Evolutionary conservation across 805 yeast species (phyloP), one percentile per base, ranked within the genome.

Genomic region (Metschnikowia baotianmanensis): DNA sequence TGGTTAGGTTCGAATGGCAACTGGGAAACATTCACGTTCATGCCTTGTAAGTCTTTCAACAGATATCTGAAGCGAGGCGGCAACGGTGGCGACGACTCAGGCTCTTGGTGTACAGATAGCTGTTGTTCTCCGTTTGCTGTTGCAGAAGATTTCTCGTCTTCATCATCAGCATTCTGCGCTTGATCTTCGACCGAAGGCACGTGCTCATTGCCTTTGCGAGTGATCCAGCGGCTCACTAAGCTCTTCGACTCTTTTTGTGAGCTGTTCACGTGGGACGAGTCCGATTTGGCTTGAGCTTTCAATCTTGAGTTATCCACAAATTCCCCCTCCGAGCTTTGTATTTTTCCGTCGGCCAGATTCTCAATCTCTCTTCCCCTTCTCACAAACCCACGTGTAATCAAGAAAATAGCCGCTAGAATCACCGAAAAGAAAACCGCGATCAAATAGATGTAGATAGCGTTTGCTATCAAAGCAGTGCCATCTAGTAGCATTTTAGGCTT

Each of bases 381-480:
- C 42, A 45, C 41, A 35, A 37, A 46, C 31, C 43, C 50, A 13
- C 43, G 43, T 4, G 31, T 10, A 20, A 28, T 33, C 21, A 42
- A 35, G 18, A 35, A 19, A 8, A 36, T 18, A 18, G 47, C 36
- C 10, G 45, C 50, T n/a, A 36, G 19, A 12, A 44, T 22, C 28
- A 40, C 38, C 8, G 45, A 36, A 2, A 35, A 25, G 28, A 37
- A 43, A 11, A 43, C 36, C 28, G 45, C 33, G 12, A 40, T 21
- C 28, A 46, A 38, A 28, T 43, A 46, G 3, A 46, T 44, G 32
- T 46, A 46, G 16, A 46, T 36, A 18, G 50, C 45, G 33, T 46
- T 46, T 15, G 50, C 45, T 28, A 46, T 19, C 18, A 42, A 34
- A 25, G 39, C 46, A 18, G 42, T 43, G 18, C 34, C 46, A 23